Base-by-base conservation (phyloP, 2,329 filamentous ascomycete species). In the Beauveria sp. region DNA sequence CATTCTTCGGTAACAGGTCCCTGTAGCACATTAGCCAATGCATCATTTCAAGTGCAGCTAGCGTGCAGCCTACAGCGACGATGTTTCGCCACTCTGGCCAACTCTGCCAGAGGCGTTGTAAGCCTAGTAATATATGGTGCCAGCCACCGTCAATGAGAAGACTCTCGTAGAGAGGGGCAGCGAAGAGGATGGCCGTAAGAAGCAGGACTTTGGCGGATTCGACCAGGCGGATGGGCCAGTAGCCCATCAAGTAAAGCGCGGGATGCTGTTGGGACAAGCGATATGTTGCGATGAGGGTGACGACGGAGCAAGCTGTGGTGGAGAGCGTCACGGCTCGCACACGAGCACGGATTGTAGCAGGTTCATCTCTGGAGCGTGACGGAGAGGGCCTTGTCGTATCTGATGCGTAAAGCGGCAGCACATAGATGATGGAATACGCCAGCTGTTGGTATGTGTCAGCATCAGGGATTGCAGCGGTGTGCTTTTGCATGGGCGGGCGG, bases 1-100 rank as follows among this genome's bases (percentile, higher is more conserved):
- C 96, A 79, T 75, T 99, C 94, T 77, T 99, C 94, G 12, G 92
- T 96, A 59, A 94, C 77, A 0, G 94, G 92, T 41, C 91, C 92
- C 88, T 89, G 64, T 34, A 40, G 34, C 16, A 28, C 59, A 59
- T 51, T 55, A 41, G 28, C 60, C 34, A 30, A 58, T 50, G 41
- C 51, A 43, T 37, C 12, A 22, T 28, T 37, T 51, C 30, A 44
- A 14, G 43, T 50, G 24, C 20, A 59, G n/a, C 20, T 3, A 18
- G 62, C 6, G 24, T 10, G 26, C 22, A 79, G 16, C 88, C 68
- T 78, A 94, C 92, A 46, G 90, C 90, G 63, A 97, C 82, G 70
- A 89, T 85, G 71, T 97, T 97, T 66, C 94, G 85, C 84, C 90
- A 96, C 41, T 85, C 86, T 59, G 88, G 88, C 89, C 89, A 94